Base-by-base conservation (phyloP, 2,329 filamentous ascomycete species). In the Xylariaceae sp. region DNA sequence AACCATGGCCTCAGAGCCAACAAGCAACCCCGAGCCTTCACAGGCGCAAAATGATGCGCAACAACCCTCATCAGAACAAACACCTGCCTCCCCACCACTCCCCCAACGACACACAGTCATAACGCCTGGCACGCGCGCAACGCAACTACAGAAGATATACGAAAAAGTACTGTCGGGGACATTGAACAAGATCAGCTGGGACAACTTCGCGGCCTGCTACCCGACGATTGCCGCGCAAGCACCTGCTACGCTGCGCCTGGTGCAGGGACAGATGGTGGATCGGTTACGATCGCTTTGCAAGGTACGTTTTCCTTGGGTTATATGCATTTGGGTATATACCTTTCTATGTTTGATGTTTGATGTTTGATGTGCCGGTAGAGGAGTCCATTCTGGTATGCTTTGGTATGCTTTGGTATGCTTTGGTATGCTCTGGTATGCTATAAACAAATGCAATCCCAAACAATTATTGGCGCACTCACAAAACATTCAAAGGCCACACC, bases 191-290 rank as follows among this genome's bases (percentile, higher is more conserved):
- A 73, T 86, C 49, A 75, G 71, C 57, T 82, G 76, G 71, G 73
- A 78, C 45, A 82, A 81, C 65, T 79, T 86, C 60, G 77, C 77
- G 2, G 72, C 77, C 2, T 87, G 83, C 69, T 87, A 83, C 65
- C 83, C 83, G 41, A 82, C 78, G 17, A 73, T 85, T n/a, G 76
- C 80, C 16, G 64, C 68, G 38, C 70, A 73, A 55, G 75, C 80
- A 17, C 78, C 79, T 19, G 70, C 67, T 7, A 74, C 78, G 36
- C 71, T 86, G 60, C 72, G 71, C 56, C 74, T 76, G 57, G 76
- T 85, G 39, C 82, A 84, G 71, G 66, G 68, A 48, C 78, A 81
- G 63, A 82, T 86, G 78, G 76, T 83, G 11, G 76, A 75, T 13
- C 73, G 80, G 58, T 65, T 86, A 55, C 71, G 73, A 18, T 71